A percentile compares a stretch with the other conserved stretches of the same genome.
These are phyloP conservation scores for Penicillium malachiteum DNA, from an alignment of 495 filamentous ascomycete species.

Conservation along the genomic window DNA sequence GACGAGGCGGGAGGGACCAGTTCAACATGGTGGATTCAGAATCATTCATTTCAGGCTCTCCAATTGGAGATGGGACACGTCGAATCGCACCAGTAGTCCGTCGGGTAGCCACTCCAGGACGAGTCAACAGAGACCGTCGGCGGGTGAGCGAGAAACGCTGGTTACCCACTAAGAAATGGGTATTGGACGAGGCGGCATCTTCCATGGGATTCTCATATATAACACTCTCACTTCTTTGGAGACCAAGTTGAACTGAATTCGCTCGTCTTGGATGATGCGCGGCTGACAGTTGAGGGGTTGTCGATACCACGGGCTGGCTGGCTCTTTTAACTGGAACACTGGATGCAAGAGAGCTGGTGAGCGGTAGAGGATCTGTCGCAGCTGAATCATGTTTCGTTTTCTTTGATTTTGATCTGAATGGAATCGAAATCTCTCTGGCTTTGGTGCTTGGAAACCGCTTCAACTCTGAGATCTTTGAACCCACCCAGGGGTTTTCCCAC, in stretches of 20 bases:
- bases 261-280: constrained; percentile 27
- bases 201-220: constrained; percentile 26
- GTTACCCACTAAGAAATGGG: constrained; percentile 37
- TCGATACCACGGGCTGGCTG: constrained; percentile 25
- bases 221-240: constrained; percentile 26
- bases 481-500: constrained; percentile 34
- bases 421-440: constrained; percentile 17
- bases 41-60: constrained; percentile 21
- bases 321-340: constrained; percentile 16
- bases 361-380: constrained; percentile 3
- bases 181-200: constrained; percentile 37
- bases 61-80: constrained; percentile 26
- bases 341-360: constrained; percentile 15
- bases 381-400: not conserved
- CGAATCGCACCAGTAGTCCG: constrained; percentile 28
- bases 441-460: constrained; percentile 11
- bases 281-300: constrained; percentile 12
- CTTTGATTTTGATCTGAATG: constrained; percentile 14
- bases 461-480: constrained; percentile 14
- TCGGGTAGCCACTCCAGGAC: constrained; percentile 50
- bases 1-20: constrained; percentile 21
- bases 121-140: constrained; percentile 47
- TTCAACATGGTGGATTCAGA: constrained; percentile 13
- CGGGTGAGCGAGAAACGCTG: constrained; percentile 45
- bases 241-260: constrained; percentile 31